Percentiles rank a stretch among this genome's conserved stretches.
These are phyloP conservation scores for Eucalyptus pauciflora DNA, from an alignment of 345 rosid genomes.

Conservation along the genomic window DNA sequence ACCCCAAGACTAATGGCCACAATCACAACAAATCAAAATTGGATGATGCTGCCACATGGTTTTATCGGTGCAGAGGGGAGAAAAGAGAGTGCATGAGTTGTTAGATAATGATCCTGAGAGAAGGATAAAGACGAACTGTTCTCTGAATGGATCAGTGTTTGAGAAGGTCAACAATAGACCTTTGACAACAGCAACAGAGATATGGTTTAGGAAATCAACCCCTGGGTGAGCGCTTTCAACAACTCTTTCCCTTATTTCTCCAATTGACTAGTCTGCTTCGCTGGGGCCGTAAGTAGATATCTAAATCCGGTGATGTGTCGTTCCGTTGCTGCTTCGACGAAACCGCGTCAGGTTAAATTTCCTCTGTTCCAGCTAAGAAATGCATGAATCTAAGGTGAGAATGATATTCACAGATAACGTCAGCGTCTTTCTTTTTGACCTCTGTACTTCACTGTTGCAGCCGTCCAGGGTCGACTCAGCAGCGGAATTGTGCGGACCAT, in stretches of 20 bases:
- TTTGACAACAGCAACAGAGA: background rate
- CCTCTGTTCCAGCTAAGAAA: background rate
- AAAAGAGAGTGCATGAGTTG: background rate
- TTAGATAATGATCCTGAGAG: background rate
- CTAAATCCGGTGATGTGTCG: too few relatives aligned
- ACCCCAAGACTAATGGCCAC: background rate
- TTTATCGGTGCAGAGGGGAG: background rate
- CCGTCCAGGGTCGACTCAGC: background rate
- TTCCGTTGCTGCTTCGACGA: too few relatives aligned
- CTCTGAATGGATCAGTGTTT: background rate
- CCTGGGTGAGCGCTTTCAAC: too few relatives aligned
- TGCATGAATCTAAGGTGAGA: background rate
- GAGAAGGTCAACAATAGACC: background rate
- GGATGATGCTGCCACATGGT: background rate
- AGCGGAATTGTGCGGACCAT: background rate
- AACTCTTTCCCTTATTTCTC: too few relatives aligned
- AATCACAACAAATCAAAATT: background rate
- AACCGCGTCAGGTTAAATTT: background rate
- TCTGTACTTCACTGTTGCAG: background rate
- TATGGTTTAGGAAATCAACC: too few relatives aligned
- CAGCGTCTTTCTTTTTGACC: background rate
- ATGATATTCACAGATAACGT: background rate
- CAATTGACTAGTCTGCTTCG: too few relatives aligned
- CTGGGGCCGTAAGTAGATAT: too few relatives aligned
- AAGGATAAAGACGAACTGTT: background rate